Base-by-base conservation (phyloP, 495 filamentous ascomycete genomes). In the Aspergillus nanangensis region DNA sequence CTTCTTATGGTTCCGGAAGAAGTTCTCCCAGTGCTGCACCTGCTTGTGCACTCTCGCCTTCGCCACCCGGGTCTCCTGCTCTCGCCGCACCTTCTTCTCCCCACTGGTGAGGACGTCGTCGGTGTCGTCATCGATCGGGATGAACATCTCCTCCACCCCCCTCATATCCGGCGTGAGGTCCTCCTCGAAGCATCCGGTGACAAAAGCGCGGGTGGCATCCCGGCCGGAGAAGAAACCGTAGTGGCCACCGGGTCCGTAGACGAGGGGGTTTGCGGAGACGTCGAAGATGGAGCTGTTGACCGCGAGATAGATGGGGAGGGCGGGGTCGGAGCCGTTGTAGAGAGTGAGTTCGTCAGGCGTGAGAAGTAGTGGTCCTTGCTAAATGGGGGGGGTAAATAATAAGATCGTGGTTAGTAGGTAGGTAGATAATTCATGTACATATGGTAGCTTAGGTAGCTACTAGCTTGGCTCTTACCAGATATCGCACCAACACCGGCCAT, bases 241-340 rank as follows among this genome's bases (percentile, higher is more conserved):
- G 36, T 76, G 78, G 2, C 93, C 94, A 14, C 88, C 91, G 0
- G 90, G 88, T 1, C 93, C 92, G 77, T 99, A 98, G 53, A 85
- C 81, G 15, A 70, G 65, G 0, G 74, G 80, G 50, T 85, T 86
- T 5, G 78, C 70, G 10, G 84, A 83, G 27, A 99, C 94, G 65
- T 99, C 93, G 78, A 89, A 97, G 72, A 99, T 88, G 47, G 79
- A 84, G 42, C 90, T 87, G 71, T 99, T 99, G 36, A 99, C 77
- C 41, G 88, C 90, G 38, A 99, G 74, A 67, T 95, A 91, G 64
- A 99, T 83, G 3, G 93, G 94, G 17, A 85, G 79, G 14, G 57
- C 53, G 1, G 82, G 70, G 66, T 95, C 81, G 40, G 67, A 78
- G 69, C 93, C 93, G 68, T 94, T 84, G 76, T 87, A 93, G 41